Conservation (phyloP, 352 stramenopile genomes). For the Vaucheria bursata region DNA sequence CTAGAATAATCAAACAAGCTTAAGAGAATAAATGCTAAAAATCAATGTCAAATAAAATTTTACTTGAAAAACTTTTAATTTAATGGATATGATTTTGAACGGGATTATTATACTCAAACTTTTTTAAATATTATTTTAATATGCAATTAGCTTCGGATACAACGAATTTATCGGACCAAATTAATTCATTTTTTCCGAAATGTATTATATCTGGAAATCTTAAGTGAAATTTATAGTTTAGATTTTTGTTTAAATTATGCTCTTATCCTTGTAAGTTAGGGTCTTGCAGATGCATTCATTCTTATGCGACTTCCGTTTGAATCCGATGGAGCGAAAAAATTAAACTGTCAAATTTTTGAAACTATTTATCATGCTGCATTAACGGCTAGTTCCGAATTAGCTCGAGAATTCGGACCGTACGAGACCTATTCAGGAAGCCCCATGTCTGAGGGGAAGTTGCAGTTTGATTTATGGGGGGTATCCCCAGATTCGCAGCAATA, state of each 20-base stretch:
- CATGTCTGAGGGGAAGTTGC: conserved; percentile 81
- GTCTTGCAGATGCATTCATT: conserved; percentile 72
- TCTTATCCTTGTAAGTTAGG: conserved; percentile 5
- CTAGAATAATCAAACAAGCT: too few species aligned
- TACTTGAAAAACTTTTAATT: too few species aligned
- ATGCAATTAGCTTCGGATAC: too few species aligned
- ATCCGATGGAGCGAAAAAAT: conserved; percentile 68
- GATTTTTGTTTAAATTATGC: neutral
- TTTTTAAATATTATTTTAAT: too few species aligned
- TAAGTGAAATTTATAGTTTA: neutral
- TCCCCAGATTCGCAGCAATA: conserved; percentile 62
- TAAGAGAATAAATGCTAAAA: too few species aligned
- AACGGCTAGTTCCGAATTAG: conserved; percentile 85
- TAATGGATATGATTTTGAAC: too few species aligned
- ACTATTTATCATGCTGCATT: conserved; percentile 89
- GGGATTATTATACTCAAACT: too few species aligned
- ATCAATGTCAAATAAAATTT: too few species aligned
- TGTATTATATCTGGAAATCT: too few species aligned
- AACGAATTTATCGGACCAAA: too few species aligned
- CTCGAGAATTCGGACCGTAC: conserved; percentile 75
- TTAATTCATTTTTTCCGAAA: too few species aligned
- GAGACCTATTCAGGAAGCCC: conserved; percentile 74
- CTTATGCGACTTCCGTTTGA: conserved; percentile 87
- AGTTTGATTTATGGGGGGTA: conserved; percentile 88
- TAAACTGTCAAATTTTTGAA: conserved; percentile 96